Base-by-base conservation (phyloP, 768 basidiomycete species). In the Cubamyces sp. region DNA sequence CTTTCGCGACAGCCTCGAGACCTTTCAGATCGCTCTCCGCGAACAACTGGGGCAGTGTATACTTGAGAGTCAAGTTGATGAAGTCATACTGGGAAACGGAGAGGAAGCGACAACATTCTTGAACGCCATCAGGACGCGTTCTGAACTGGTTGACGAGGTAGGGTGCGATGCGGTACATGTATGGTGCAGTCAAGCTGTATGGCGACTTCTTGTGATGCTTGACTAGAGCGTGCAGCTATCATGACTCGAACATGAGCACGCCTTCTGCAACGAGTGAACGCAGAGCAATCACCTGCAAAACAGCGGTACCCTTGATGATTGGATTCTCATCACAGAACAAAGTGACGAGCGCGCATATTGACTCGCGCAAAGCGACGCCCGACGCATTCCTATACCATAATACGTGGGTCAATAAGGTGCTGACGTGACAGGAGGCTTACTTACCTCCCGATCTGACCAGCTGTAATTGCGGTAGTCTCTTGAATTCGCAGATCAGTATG, bases 21-120 rank as follows among this genome's bases (percentile, higher is more conserved):
- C 85, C 83, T 51, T 77, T 81, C 23, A 74, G 63, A 43, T 92
- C 85, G 64, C 84, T 80, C 45, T 78, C 77, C 8, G 84, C 87
- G 70, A 91, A 90, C 39, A 95, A 72, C 19, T 77, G 75, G 0
- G 94, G 94, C 6, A 94, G 80, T 1, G 86, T 90, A 59, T 84
- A 80, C 14, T 81, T 70, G 21, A 89, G 79, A 1, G 87, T 90
- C 26, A 84, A 79, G 2, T 81, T 75, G 49, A 95, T 77, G 70
- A 95, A 92, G 64, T 83, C 83, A 9, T 74, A 72, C 0, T 82
- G 80, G 15, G 81, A 73, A 37, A 85, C 78, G 11, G 80, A 79
- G 68, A 94, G 77, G 65, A 94, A 82, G n/a, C 82, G 83, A 72
- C 91, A 91, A 1, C 81, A 76, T 68, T 94, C 91, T 3, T 72